Conservation (phyloP, 2,329 filamentous ascomycete species). For the Aspergillus sp. region DNA sequence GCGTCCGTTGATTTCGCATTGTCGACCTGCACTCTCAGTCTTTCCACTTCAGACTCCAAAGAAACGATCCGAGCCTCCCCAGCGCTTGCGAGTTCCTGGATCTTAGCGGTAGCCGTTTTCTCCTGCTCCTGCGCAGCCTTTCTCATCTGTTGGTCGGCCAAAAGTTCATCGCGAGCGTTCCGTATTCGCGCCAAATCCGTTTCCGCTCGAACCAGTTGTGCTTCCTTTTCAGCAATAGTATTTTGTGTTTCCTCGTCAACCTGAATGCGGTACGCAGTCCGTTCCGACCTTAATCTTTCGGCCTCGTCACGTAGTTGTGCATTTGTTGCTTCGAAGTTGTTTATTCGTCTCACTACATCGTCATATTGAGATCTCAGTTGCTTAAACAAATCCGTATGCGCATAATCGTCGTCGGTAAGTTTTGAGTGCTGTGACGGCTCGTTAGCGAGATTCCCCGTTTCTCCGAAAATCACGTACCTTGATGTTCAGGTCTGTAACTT, state of each 20-base stretch:
- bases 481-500: slow-evolving; percentile 65
- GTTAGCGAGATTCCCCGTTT: background rate
- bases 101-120: slow-evolving; percentile 58
- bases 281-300: slow-evolving; percentile 74
- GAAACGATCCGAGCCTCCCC: slow-evolving; percentile 72
- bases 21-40: slow-evolving; percentile 53
- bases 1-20: slow-evolving; percentile 42
- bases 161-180: slow-evolving; percentile 72
- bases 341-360: slow-evolving; percentile 84
- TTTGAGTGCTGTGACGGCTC: slow-evolving; percentile 48
- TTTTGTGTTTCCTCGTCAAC: slow-evolving; percentile 72
- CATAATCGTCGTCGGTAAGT: slow-evolving; percentile 85
- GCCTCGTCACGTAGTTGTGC: slow-evolving; percentile 75
- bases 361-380: slow-evolving; percentile 82
- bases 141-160: slow-evolving; percentile 70
- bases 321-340: slow-evolving; percentile 83
- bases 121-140: slow-evolving; percentile 74
- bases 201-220: slow-evolving; percentile 70
- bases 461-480: slow-evolving; percentile 33
- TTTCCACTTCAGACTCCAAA: slow-evolving; percentile 72
- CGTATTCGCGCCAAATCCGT: slow-evolving; percentile 79
- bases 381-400: slow-evolving; percentile 88
- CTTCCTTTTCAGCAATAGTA: slow-evolving; percentile 68
- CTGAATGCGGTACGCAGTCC: slow-evolving; percentile 70
- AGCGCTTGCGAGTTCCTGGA: slow-evolving; percentile 71